Evolutionary conservation across 768 basidiomycete genomes (phyloP).

Genomic region (Kwoniella dendrophila): DNA sequence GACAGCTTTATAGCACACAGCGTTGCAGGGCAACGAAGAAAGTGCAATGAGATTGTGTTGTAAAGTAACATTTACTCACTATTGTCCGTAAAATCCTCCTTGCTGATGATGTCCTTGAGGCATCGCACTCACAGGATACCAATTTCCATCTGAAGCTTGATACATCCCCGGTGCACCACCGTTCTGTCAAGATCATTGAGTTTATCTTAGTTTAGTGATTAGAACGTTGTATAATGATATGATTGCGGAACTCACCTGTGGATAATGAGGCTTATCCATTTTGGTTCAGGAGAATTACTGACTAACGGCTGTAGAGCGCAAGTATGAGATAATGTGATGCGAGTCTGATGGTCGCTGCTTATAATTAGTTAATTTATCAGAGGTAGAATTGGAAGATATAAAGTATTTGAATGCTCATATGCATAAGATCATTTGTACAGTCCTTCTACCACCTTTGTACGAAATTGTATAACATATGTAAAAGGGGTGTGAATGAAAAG

Average conservation of each 20-base stretch:
- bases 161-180: slow-evolving; percentile 28
- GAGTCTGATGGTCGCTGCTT: too few relatives aligned
- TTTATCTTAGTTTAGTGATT: background rate
- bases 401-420: too few relatives aligned
- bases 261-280: slow-evolving; percentile 17
- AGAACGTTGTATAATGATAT: background rate
- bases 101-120: slow-evolving; percentile 13
- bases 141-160: slow-evolving; percentile 42
- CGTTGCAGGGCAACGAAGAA: background rate
- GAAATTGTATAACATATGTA: background rate
- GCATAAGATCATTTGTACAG: too few relatives aligned
- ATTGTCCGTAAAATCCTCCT: slow-evolving; percentile 5
- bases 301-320: background rate
- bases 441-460: background rate
- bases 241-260: slow-evolving; percentile 1
- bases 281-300: background rate
- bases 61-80: slow-evolving; percentile 9
- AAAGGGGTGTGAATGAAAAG: background rate
- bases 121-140: slow-evolving; percentile 33
- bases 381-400: too few relatives aligned
- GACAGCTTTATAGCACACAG: background rate
- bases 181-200: background rate
- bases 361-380: too few relatives aligned
- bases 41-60: background rate
- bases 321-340: too few relatives aligned